These are phyloP conservation scores for Lentinula lateritia DNA, from an alignment of 768 basidiomycete genomes.

Conservation along the genomic window DNA sequence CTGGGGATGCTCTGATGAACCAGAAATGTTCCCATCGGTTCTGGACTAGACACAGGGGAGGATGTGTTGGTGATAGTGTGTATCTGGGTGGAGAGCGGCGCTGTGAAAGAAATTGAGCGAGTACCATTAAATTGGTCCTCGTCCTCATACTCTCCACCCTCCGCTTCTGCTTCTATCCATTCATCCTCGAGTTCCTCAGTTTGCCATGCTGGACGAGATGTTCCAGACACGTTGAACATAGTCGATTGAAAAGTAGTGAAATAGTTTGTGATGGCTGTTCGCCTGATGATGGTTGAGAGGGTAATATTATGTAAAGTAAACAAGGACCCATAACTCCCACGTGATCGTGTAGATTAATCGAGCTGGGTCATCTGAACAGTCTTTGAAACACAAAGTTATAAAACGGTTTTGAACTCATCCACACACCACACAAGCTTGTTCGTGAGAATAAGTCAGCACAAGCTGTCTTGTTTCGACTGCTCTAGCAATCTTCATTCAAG, in stretches of 20 bases:
- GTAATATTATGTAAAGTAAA: background rate
- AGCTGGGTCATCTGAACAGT: no score
- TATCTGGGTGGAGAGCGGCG: conserved; percentile 48
- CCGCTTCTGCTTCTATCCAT: conserved; percentile 68
- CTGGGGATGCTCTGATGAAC: conserved; percentile 63
- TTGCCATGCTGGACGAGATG: conserved; percentile 64
- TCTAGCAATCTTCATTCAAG: background rate
- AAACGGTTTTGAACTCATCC: background rate
- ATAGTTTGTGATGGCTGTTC: background rate
- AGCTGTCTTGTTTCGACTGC: background rate
- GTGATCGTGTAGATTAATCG: background rate
- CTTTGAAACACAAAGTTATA: no score
- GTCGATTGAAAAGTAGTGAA: background rate
- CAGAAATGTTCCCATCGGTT: conserved; percentile 63
- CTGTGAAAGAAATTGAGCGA: conserved; percentile 55
- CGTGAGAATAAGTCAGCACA: no score
- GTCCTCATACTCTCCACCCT: conserved; percentile 29
- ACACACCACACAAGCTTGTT: background rate
- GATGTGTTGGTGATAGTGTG: conserved; percentile 34
- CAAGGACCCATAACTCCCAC: background rate
- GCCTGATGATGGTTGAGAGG: background rate
- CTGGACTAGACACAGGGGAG: conserved; percentile 20
- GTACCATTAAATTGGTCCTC: conserved; percentile 41
- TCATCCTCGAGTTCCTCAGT: conserved; percentile 89
- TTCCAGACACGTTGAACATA: conserved; percentile 12